Evolutionary conservation across 495 filamentous ascomycete species (phyloP).

Genomic region (Talaromyces proteolyticus): DNA sequence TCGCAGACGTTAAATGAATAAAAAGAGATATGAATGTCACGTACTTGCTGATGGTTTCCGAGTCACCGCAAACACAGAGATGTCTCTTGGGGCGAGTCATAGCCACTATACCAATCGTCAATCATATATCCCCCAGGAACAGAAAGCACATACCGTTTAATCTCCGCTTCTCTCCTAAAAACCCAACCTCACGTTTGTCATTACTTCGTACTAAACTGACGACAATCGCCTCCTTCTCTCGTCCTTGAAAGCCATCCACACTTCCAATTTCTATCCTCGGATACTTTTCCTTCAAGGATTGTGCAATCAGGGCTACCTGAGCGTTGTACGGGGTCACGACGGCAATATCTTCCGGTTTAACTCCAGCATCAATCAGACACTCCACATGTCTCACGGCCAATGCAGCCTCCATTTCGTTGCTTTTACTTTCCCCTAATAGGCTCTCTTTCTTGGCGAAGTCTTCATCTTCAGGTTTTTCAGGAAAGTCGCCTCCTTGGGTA

Average conservation of each 20-base stretch:
- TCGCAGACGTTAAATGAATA: conserved; percentile 3
- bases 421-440: conserved; percentile 79
- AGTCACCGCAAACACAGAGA: conserved; percentile 86
- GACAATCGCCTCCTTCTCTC: conserved; percentile 94
- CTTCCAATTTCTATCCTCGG: conserved; percentile 86
- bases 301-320: conserved; percentile 74
- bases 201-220: conserved; percentile 91
- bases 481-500: conserved; percentile 90
- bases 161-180: conserved; percentile 86
- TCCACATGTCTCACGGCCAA: conserved; percentile 72
- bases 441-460: conserved; percentile 44
- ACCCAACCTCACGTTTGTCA: conserved; percentile 72
- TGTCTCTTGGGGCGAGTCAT: conserved; percentile 93
- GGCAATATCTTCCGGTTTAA: conserved; percentile 76
- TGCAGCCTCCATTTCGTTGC: conserved; percentile 85
- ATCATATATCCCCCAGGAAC: no score
- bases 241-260: conserved; percentile 94
- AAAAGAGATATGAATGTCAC: conserved; percentile 32
- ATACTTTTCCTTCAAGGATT: conserved; percentile 68
- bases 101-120: conserved; percentile 54
- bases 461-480: conserved; percentile 51
- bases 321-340: conserved; percentile 96
- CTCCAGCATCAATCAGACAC: conserved; percentile 68
- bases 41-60: conserved; percentile 81
- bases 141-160: conserved; percentile 82